Evolutionary conservation across 805 yeast genomes (phyloP), one percentile per base, ranked within the genome.

Genomic region (Yarrowia phangngaensis): DNA sequence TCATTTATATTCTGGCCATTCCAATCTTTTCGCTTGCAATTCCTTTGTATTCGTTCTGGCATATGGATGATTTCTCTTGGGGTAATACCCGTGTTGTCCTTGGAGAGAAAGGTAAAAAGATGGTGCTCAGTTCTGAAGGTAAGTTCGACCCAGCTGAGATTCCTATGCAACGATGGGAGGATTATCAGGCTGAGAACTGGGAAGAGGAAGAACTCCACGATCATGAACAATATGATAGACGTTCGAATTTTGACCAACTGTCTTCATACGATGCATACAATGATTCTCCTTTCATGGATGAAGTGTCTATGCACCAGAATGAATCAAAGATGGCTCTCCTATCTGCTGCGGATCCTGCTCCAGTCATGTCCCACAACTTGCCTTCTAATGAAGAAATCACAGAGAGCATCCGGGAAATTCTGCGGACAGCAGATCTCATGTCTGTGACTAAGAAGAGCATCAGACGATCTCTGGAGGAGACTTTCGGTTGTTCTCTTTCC

Each of bases 1-100:
- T 78, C 52, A 69, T 78, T 40, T 78, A 78, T 58, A 64, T 78
- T 46, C 28, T 75, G 20, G 82, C 82, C 4, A 69, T 78, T 54
- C 82, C 82, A 11, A 63, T 78, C 34, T 78, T 78, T 74, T 73
- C 78, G 54, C 68, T 78, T 52, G 76, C 74, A 8, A 67, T 78
- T 41, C 83, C 83, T 5, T 56, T 70, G 20, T 78, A 78, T 58
- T 70, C 82, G 0, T 78, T 68, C 64, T 78, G 83, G 83, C 71
- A 75, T 58, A 78, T 78, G 70, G 83, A 78, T 57, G 82, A 78
- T 63, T 78, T 78, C 66, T 72, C 79, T 54, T 78, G 83, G 83
- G 83, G 83, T 55, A 79, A 73, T 56, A 78, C 83, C 13, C 72
- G 83, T 60, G 67, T 73, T 32, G 76, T 78, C 20, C 67, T 68